Evolutionary conservation across 1,284 basidiomycete genomes (phyloP), one percentile per base, ranked within the genome.

Genomic region (Rhodotorula mucilaginosa): DNA sequence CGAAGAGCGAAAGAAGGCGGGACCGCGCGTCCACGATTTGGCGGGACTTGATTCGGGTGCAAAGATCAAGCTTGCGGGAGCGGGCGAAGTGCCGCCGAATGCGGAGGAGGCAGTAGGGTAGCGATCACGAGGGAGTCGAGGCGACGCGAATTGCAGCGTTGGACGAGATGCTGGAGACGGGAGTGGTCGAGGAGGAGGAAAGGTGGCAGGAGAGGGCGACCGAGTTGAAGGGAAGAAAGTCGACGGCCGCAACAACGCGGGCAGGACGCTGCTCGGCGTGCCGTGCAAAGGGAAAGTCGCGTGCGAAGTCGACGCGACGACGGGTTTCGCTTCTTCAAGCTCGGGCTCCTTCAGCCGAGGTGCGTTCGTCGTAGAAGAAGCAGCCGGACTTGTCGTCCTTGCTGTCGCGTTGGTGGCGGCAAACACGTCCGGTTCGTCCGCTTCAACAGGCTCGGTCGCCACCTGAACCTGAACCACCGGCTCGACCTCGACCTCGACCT

Each of bases 1-100:
- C 16, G 63, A 65, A 4, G 66, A 68, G 46, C 72, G 63, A 61
- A 73, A 73, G 61, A 73, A 73, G 21, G 63, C 72, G 0, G 66
- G 68, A 1, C 72, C 72, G 58, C 69, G 65, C 5, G 68, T 68
- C 72, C 72, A 73, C 13, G 48, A 29, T 21, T 49, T 58, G 18
- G 52, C 29, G 44, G 48, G 15, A 26, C 48, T 12, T 31, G 58
- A 15, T 7, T 19, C 29, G 29, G 48, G 31, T 13, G 51, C 26
- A 7, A 59, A n/a, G 15, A 44, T 21, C 26, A 44, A 3, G n/a
- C 19, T 26, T 16, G 18, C 26, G n/a, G 21, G 59, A 5, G 51
- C 29, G 19, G 31, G 56, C 2, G 66, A 29, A 3, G 39, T 3
- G 29, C 7, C 47, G n/a, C 18, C 3, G 31, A 16, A 26, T 18